These are phyloP conservation scores for Trypanosoma mega DNA, from an alignment of 208 protist genomes.

Conservation along the genomic window DNA sequence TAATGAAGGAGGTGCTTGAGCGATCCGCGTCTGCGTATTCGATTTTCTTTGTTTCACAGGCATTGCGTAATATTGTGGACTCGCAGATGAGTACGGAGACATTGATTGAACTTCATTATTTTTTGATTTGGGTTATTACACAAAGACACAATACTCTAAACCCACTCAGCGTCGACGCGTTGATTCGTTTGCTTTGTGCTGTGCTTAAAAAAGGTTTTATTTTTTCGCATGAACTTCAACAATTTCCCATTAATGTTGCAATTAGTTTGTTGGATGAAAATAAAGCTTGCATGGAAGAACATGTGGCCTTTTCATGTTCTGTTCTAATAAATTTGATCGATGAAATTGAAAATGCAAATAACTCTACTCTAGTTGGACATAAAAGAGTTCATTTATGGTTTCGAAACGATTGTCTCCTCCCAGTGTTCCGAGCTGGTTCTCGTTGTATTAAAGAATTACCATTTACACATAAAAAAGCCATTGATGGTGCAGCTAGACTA, in stretches of 20 bases:
- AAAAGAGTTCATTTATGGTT: constrained; percentile 30
- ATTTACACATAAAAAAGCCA: constrained; percentile 6
- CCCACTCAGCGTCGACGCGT: constrained; percentile 10
- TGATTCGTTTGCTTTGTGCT: constrained; percentile 22
- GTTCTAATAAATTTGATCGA: constrained; percentile 26
- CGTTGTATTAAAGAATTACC: constrained; percentile 13
- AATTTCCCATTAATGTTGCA: constrained; percentile 14
- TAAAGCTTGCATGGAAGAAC: constrained; percentile 9
- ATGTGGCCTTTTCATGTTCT: constrained; percentile 19
- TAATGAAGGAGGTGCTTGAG: constrained; percentile 41
- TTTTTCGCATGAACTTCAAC: constrained; percentile 16
- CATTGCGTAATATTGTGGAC: constrained; percentile 39
- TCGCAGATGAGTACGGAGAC: constrained; percentile 21
- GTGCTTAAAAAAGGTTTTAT: constrained; percentile 23
- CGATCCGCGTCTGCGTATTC: constrained; percentile 42
- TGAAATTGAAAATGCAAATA: constrained; percentile 17
- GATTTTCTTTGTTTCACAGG: constrained; percentile 59
- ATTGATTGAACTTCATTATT: constrained; percentile 18
- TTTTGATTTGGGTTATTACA: constrained; percentile 26
- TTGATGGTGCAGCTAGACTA: constrained; percentile 20
- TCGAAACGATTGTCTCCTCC: constrained; percentile 44
- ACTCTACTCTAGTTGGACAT: background rate
- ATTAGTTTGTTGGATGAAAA: background rate
- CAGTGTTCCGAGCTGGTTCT: constrained; percentile 38
- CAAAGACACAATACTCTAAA: constrained; percentile 16